Evolutionary conservation across 2,329 filamentous ascomycete genomes (phyloP).

Genomic region (Nakataea oryzae): DNA sequence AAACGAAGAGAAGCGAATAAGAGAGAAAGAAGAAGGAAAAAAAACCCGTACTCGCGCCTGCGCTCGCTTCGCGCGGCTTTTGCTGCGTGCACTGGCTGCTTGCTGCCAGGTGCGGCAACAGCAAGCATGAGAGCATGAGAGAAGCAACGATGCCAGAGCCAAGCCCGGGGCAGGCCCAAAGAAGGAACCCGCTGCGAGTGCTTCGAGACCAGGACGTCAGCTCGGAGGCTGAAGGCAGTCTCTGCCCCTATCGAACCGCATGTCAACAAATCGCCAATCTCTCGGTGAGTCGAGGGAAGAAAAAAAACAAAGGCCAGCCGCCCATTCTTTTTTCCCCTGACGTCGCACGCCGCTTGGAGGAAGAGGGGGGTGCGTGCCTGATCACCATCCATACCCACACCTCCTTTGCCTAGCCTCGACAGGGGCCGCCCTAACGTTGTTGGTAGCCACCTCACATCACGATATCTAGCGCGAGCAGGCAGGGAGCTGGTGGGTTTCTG

Average conservation of each 20-base stretch:
- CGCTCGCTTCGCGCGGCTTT: too few species aligned
- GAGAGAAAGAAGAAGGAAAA: not conserved
- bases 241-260: not conserved
- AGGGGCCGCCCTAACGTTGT: not conserved
- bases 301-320: not conserved
- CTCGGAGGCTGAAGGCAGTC: too few species aligned
- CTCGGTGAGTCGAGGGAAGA: not conserved
- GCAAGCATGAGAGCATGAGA: too few species aligned
- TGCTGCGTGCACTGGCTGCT: too few species aligned
- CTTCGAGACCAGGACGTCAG: not conserved
- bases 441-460: not conserved
- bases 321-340: not conserved
- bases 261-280: not conserved
- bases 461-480: not conserved
- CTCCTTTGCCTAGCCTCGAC: not conserved
- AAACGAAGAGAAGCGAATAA: not conserved
- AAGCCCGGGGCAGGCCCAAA: not conserved
- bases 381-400: not conserved
- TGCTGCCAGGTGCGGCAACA: too few species aligned
- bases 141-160: not conserved
- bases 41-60: too few species aligned
- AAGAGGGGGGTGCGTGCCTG: not conserved
- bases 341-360: too few species aligned
- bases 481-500: not conserved
- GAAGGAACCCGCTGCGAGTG: not conserved